phyloP scores from a whole-genome alignment of 352 stramenopile genomes.

The Globisporangium nodosum region DNA sequence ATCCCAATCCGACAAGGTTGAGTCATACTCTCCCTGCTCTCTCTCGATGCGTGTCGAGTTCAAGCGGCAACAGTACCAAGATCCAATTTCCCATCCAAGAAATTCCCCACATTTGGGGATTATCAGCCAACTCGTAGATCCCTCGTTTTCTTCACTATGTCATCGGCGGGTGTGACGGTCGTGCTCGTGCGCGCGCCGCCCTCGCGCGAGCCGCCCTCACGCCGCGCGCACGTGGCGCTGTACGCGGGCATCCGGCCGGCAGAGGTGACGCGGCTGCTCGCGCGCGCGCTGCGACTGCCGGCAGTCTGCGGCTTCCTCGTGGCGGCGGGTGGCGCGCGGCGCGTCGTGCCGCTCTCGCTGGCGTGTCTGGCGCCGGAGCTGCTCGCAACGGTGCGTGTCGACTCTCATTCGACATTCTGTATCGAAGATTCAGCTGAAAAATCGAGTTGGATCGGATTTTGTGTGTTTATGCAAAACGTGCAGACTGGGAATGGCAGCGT shows the following conservation, averaged over 20 bases:
- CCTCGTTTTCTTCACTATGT: not conserved
- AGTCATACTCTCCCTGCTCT: too few species aligned
- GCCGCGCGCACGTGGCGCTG: slow-evolving; percentile 27
- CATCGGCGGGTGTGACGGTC: slow-evolving; percentile 1
- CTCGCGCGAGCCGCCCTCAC: not conserved
- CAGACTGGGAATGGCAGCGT: slow-evolving; percentile 10
- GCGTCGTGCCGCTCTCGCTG: slow-evolving; percentile 56
- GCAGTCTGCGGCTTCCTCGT: slow-evolving; percentile 35
- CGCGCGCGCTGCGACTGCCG: slow-evolving; percentile 24
- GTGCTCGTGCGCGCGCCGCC: slow-evolving; percentile 5
- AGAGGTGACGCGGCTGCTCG: slow-evolving; percentile 44
- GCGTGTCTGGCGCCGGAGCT: slow-evolving; percentile 46
- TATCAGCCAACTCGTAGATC: too few species aligned
- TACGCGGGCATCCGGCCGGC: slow-evolving; percentile 40
- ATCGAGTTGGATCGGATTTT: not conserved
- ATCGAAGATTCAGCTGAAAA: not conserved
- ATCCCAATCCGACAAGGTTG: too few species aligned
- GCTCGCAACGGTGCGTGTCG: slow-evolving; percentile 15
- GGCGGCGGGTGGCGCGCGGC: not conserved
- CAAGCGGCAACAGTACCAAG: too few species aligned
- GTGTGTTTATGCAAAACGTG: not conserved
- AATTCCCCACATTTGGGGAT: too few species aligned
- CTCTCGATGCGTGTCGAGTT: too few species aligned
- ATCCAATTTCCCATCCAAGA: too few species aligned
- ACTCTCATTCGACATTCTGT: not conserved